Conservation (phyloP, 2,329 filamentous ascomycete genomes). For the Metarhizium humberi region DNA sequence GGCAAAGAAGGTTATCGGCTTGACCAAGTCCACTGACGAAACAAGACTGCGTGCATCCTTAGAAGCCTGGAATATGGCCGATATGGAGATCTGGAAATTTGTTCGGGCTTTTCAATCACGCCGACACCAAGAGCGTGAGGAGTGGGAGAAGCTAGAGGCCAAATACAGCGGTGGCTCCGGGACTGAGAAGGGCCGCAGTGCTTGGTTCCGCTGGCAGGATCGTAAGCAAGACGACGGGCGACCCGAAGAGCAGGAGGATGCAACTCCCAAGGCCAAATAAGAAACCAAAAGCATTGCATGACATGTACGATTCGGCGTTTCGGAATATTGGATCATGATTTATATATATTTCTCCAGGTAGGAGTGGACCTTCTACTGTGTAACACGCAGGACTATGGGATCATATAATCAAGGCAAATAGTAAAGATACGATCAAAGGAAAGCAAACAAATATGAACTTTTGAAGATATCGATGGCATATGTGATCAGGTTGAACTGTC, state of each 20-base stretch:
- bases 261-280: neutral
- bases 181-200: conserved; percentile 31
- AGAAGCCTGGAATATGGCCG: conserved; percentile 61
- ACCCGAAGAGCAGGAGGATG: neutral
- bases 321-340: neutral
- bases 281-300: neutral
- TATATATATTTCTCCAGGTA: neutral
- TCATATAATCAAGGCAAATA: neutral
- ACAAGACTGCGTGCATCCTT: conserved; percentile 41
- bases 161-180: conserved; percentile 55
- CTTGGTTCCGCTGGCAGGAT: conserved; percentile 28
- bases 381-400: neutral
- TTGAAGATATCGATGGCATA: neutral
- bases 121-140: conserved; percentile 49
- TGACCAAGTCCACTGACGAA: conserved; percentile 34
- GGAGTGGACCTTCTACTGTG: neutral
- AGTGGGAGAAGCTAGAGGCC: conserved; percentile 63
- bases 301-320: neutral
- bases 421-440: neutral
- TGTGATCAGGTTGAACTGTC: neutral
- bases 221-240: conserved; percentile 6
- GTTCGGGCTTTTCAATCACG: conserved; percentile 58
- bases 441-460: neutral
- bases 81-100: conserved; percentile 72
- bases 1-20: conserved; percentile 39